These are phyloP conservation scores for Saccharomycopsis olivae DNA, from an alignment of 805 yeast species.

Conservation along the genomic window DNA sequence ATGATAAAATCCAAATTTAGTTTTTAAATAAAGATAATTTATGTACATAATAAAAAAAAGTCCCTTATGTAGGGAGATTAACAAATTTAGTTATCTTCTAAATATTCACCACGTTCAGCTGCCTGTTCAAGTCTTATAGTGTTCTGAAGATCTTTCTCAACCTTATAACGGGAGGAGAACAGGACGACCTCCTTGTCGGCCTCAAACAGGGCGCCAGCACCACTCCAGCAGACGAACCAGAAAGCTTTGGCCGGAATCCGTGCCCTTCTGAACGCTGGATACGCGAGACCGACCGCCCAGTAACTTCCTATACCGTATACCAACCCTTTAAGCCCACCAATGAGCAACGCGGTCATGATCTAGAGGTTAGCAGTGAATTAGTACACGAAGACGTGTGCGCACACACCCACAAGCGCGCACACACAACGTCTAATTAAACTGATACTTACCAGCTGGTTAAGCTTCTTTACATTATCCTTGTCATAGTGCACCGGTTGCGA, in stretches of 20 bases:
- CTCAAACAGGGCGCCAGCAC: constrained; percentile 31
- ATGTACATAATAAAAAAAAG: neutral
- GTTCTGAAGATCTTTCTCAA: constrained; percentile 21
- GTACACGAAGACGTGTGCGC: too few species aligned
- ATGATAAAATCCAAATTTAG: constrained; percentile 39
- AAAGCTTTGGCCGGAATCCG: constrained; percentile 32
- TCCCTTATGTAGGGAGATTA: too few species aligned
- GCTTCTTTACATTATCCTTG: constrained; percentile 6
- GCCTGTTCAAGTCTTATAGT: neutral
- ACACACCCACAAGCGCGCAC: too few species aligned
- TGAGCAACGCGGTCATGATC: constrained; percentile 28
- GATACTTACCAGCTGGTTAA: constrained; percentile 10
- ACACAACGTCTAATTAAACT: too few species aligned
- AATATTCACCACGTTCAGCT: neutral
- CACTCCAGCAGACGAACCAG: constrained; percentile 32
- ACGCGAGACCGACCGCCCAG: constrained; percentile 25
- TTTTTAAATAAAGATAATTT: too few species aligned
- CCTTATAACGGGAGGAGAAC: constrained; percentile 25
- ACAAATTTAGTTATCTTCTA: neutral
- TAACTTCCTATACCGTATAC: constrained; percentile 28
- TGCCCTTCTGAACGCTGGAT: constrained; percentile 28
- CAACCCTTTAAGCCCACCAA: constrained; percentile 35
- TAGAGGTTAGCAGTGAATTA: too few species aligned
- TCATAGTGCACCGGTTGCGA: constrained; percentile 11
- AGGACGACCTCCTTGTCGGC: constrained; percentile 28